Conservation (phyloP, 2,329 filamentous ascomycete genomes). For the Arthrobotrys musiformis region DNA sequence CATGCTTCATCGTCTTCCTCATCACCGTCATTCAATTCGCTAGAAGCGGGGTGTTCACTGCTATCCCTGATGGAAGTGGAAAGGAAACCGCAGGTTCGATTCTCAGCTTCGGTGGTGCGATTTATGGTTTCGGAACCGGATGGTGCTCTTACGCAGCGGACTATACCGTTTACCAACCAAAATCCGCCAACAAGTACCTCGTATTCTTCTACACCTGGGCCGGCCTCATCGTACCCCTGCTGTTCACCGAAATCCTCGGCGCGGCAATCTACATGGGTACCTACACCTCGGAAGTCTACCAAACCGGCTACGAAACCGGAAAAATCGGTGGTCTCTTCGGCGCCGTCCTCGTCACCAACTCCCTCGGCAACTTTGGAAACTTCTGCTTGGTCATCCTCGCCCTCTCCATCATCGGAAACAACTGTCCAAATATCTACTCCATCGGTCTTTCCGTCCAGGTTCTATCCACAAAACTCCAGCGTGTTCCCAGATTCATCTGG, state of each 20-base stretch:
- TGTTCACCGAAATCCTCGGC: slow-evolving; percentile 79
- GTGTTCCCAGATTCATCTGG: slow-evolving; percentile 76
- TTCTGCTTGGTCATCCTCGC: slow-evolving; percentile 77
- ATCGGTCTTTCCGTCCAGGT: slow-evolving; percentile 75
- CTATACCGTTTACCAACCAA: slow-evolving; percentile 82
- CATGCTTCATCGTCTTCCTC: slow-evolving; percentile 77
- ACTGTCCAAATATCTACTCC: slow-evolving; percentile 79
- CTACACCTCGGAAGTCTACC: slow-evolving; percentile 67
- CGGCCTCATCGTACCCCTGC: slow-evolving; percentile 76
- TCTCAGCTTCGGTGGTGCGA: slow-evolving; percentile 74
- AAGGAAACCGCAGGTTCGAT: slow-evolving; percentile 71
- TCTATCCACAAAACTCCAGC: slow-evolving; percentile 69
- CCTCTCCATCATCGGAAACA: slow-evolving; percentile 75
- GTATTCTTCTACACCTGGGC: slow-evolving; percentile 76
- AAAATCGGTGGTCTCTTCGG: slow-evolving; percentile 75
- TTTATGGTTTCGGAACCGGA: slow-evolving; percentile 76
- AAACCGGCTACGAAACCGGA: slow-evolving; percentile 68
- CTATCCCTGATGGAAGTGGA: slow-evolving; percentile 71
- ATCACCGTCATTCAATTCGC: slow-evolving; percentile 74
- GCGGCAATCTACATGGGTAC: slow-evolving; percentile 76
- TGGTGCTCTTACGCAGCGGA: slow-evolving; percentile 81
- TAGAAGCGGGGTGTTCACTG: slow-evolving; percentile 73
- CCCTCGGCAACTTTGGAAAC: slow-evolving; percentile 74
- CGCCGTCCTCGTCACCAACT: slow-evolving; percentile 71
- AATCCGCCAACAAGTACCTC: slow-evolving; percentile 69